phyloP scores from a whole-genome alignment of 2,329 filamentous ascomycete genomes.

The Lecanoromycetidae sp. region DNA sequence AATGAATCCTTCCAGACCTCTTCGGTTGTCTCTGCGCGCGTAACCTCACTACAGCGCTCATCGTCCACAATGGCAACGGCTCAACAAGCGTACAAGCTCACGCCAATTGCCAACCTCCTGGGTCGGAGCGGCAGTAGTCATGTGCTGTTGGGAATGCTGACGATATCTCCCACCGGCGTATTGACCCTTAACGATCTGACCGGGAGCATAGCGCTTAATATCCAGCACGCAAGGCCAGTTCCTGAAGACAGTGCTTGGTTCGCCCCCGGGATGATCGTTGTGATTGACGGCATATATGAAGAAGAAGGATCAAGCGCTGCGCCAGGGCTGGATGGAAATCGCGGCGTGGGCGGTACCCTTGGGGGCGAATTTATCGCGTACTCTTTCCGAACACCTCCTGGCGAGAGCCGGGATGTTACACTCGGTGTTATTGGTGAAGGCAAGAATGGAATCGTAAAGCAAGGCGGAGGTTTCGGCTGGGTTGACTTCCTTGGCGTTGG shows the following conservation, averaged over 20 bases:
- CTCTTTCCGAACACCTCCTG: conserved; percentile 82
- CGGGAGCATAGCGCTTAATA: conserved; percentile 73
- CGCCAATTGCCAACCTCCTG: conserved; percentile 62
- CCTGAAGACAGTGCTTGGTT: conserved; percentile 86
- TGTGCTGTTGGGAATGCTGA: conserved; percentile 74
- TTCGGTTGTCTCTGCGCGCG: conserved; percentile 50
- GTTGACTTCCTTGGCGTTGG: conserved; percentile 90
- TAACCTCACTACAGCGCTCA: conserved; percentile 45
- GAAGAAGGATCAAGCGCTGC: conserved; percentile 68
- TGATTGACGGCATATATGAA: conserved; percentile 92
- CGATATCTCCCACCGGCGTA: conserved; percentile 66
- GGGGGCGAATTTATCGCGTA: conserved; percentile 87
- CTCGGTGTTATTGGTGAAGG: conserved; percentile 56
- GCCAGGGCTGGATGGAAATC: conserved; percentile 60
- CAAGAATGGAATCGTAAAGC: conserved; percentile 36
- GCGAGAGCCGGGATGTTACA: conserved; percentile 69
- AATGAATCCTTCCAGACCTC: conserved; percentile 89
- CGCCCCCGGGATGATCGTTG: conserved; percentile 85
- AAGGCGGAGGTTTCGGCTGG: conserved; percentile 84
- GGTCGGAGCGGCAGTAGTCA: conserved; percentile 76
- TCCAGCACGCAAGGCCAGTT: conserved; percentile 67
- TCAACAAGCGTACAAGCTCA: conserved; percentile 71
- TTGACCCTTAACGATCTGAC: conserved; percentile 77
- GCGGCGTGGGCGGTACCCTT: conserved; percentile 77
- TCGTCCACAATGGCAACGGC: conserved; percentile 41